Percentiles rank a stretch among this genome's conserved stretches.
phyloP scores from a whole-genome alignment of 768 basidiomycete genomes.

The Gloeopeniophorella convolvens region DNA sequence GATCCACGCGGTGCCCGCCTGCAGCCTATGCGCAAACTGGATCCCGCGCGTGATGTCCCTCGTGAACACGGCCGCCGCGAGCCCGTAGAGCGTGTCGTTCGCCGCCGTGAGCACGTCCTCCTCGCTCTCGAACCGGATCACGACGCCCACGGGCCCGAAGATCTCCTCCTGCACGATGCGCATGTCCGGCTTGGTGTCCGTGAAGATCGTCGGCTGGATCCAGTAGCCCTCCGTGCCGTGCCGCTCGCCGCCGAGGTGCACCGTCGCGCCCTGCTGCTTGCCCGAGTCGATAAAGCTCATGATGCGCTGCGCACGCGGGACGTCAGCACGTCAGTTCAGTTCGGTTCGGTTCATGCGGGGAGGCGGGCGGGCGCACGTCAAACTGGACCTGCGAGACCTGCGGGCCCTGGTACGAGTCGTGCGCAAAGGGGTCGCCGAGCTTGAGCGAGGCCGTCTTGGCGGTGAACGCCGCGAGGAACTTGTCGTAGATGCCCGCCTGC shows the following conservation, averaged over 20 bases:
- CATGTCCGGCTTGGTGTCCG: conserved; percentile 49
- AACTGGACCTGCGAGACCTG: conserved; percentile 72
- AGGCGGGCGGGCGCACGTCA: conserved; percentile 41
- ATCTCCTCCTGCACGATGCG: conserved; percentile 54
- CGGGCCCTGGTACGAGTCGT: conserved; percentile 63
- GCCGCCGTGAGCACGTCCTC: conserved; percentile 64
- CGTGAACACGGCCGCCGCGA: conserved; percentile 84
- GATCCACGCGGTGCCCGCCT: conserved; percentile 79
- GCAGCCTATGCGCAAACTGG: conserved; percentile 61
- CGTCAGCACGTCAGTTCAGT: no score
- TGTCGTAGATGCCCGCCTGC: conserved; percentile 72
- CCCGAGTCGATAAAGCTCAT: conserved; percentile 57
- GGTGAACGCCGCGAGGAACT: conserved; percentile 58
- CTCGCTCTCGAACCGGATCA: conserved; percentile 59
- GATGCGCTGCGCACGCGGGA: conserved; percentile 43
- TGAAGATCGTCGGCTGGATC: conserved; percentile 58
- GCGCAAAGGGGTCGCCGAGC: conserved; percentile 65
- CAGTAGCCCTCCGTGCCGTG: conserved; percentile 54
- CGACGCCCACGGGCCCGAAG: conserved; percentile 64
- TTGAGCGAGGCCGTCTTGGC: conserved; percentile 47
- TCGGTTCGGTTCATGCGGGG: no score
- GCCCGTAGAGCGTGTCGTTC: conserved; percentile 84
- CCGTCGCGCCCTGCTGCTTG: conserved; percentile 50
- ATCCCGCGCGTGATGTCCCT: conserved; percentile 71
- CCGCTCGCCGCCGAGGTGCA: conserved; percentile 48